Conservation (phyloP, 2,329 filamentous ascomycete species). For the Fusarium paranaense region DNA sequence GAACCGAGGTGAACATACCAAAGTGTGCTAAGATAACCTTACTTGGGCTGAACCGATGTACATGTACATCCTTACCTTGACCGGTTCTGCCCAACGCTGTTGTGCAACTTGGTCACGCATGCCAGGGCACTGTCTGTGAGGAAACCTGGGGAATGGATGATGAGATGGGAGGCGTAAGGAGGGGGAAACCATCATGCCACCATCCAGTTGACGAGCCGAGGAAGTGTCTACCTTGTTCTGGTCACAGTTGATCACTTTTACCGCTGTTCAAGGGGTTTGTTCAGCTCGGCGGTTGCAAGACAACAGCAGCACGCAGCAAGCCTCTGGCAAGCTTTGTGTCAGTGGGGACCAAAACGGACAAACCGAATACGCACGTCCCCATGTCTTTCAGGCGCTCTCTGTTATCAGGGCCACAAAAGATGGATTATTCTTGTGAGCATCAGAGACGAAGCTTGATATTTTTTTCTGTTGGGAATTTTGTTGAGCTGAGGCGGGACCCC, state of each 20-base stretch:
- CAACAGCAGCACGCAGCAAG: conserved; percentile 8
- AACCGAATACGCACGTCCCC: conserved; percentile 14
- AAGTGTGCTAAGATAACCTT: conserved; percentile 40
- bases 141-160: conserved; percentile 23
- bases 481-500: conserved; percentile 46
- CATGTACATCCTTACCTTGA: conserved; percentile 1
- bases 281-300: neutral
- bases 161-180: conserved; percentile 11
- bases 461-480: conserved; percentile 53
- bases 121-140: neutral
- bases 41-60: conserved; percentile 23
- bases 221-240: neutral
- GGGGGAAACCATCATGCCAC: conserved; percentile 1
- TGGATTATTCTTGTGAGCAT: neutral
- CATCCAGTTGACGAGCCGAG: conserved; percentile 1
- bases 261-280: neutral
- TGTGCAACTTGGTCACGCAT: conserved; percentile 16
- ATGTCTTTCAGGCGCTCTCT: neutral
- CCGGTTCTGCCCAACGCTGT: conserved; percentile 1
- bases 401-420: neutral
- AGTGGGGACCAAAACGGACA: conserved; percentile 17
- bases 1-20: conserved; percentile 24
- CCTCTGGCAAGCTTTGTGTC: conserved; percentile 5
- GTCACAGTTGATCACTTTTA: neutral
- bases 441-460: conserved; percentile 1